Evolutionary conservation across 805 yeast species (phyloP).

Genomic region (Gaillardinia entomophila): DNA sequence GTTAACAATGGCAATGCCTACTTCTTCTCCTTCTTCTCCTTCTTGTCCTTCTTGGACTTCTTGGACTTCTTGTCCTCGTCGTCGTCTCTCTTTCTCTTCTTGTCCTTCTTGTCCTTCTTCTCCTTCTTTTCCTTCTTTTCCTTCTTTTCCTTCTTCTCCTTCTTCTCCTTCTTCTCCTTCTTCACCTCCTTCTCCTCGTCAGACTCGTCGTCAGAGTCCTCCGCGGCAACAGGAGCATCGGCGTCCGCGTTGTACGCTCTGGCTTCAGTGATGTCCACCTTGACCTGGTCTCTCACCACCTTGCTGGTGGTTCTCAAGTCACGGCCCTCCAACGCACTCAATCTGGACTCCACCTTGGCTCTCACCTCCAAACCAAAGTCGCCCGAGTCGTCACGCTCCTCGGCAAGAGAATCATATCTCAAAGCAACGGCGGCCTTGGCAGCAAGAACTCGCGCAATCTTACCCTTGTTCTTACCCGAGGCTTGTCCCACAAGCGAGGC

Average conservation of each 20-base stretch:
- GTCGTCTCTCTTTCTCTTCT: conserved; percentile 24
- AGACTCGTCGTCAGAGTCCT: conserved; percentile 22
- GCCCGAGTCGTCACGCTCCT: conserved; percentile 94
- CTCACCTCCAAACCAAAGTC: conserved; percentile 89
- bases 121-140: conserved; percentile 38
- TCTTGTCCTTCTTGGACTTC: conserved; percentile 6
- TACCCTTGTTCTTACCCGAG: conserved; percentile 96
- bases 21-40: conserved; percentile 12
- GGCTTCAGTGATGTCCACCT: conserved; percentile 80
- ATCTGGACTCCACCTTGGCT: conserved; percentile 89
- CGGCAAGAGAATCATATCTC: conserved; percentile 94
- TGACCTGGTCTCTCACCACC: conserved; percentile 75
- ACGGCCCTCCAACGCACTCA: conserved; percentile 94
- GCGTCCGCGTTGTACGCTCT: conserved; percentile 94
- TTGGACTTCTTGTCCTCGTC: conserved; percentile 18
- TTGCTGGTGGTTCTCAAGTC: conserved; percentile 87
- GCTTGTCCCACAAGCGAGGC: conserved; percentile 98
- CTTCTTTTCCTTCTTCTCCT: conserved; percentile 49
- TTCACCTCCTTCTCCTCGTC: conserved; percentile 30
- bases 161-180: conserved; percentile 38
- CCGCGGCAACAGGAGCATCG: conserved; percentile 52
- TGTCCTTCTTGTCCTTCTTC: conserved; percentile 31
- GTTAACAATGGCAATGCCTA: no score
- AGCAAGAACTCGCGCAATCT: conserved; percentile 96
- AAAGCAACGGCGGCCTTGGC: conserved; percentile 97